Percentiles rank a stretch among this genome's conserved stretches.
These are phyloP conservation scores for Paspalum notatum DNA, from an alignment of 176 grass and related monocot genomes.

Conservation along the genomic window DNA sequence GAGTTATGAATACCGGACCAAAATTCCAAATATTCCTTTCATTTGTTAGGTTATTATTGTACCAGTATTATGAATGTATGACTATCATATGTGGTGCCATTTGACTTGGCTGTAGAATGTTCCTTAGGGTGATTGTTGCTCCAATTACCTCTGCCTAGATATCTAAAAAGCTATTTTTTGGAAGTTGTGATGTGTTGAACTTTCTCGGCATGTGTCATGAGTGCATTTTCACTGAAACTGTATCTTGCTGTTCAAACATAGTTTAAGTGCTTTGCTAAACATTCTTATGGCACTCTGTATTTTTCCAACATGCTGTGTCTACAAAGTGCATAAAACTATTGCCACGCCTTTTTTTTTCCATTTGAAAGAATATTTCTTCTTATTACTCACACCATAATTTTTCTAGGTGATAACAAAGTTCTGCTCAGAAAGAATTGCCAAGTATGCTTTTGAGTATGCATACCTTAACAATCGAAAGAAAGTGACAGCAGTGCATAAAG, in stretches of 20 bases:
- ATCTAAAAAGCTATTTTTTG: not conserved
- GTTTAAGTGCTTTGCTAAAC: constrained; percentile 2
- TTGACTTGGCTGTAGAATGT: not conserved
- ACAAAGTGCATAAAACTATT: not conserved
- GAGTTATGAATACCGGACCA: not conserved
- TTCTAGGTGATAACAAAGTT: constrained; percentile 97
- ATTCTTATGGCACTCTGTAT: not conserved
- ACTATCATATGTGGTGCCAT: not conserved
- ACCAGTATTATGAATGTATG: not conserved
- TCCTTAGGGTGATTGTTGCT: not conserved
- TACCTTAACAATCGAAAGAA: constrained; percentile 99
- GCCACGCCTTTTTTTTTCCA: not conserved
- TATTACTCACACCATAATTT: constrained; percentile 41
- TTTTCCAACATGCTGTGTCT: not conserved
- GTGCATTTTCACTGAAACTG: not conserved
- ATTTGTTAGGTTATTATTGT: not conserved
- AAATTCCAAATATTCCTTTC: not conserved
- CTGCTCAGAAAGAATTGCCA: constrained; percentile 97
- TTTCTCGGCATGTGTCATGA: constrained; percentile 1
- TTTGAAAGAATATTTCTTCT: not conserved
- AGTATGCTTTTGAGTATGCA: constrained; percentile 99
- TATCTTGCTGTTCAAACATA: not conserved
- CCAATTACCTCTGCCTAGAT: not conserved
- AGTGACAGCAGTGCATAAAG: constrained; percentile 96
- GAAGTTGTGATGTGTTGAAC: not conserved